Conservation (phyloP, 768 basidiomycete genomes). For the Agaricus sinodeliciosus region DNA sequence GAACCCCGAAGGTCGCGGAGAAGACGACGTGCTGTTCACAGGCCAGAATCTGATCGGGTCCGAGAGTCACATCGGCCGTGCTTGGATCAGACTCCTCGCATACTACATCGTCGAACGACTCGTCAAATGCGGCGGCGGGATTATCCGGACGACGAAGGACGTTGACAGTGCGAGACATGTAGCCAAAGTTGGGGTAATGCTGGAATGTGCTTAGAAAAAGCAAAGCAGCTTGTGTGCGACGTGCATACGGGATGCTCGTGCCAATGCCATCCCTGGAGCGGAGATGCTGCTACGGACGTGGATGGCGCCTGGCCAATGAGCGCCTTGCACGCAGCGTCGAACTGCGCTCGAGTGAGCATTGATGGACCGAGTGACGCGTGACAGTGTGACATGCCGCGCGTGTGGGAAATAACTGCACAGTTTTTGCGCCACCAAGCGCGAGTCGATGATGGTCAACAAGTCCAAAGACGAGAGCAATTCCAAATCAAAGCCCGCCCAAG, state of each 20-base stretch:
- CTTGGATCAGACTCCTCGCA: constrained; percentile 35
- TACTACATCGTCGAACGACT: constrained; percentile 10
- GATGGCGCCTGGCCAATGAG: constrained; percentile 25
- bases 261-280: constrained; percentile 39
- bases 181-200: constrained; percentile 36
- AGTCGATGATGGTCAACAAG: constrained; percentile 21
- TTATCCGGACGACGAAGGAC: background rate
- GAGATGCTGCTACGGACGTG: background rate
- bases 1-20: constrained; percentile 76
- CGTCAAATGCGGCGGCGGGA: constrained; percentile 6
- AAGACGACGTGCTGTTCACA: constrained; percentile 66
- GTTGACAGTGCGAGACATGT: constrained; percentile 32
- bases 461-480: constrained; percentile 20
- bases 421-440: constrained; percentile 50
- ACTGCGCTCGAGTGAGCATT: constrained; percentile 52
- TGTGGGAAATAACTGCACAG: constrained; percentile 49
- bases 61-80: constrained; percentile 14
- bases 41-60: constrained; percentile 27
- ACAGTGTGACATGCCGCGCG: background rate
- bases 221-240: background rate
- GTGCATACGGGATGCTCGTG: constrained; percentile 11
- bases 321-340: constrained; percentile 52
- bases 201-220: constrained; percentile 15
- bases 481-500: constrained; percentile 37
- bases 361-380: constrained; percentile 8